Percentiles rank a stretch among this genome's conserved stretches.
Evolutionary conservation across 768 basidiomycete species (phyloP).

Genomic region (Trametopsis cervina): DNA sequence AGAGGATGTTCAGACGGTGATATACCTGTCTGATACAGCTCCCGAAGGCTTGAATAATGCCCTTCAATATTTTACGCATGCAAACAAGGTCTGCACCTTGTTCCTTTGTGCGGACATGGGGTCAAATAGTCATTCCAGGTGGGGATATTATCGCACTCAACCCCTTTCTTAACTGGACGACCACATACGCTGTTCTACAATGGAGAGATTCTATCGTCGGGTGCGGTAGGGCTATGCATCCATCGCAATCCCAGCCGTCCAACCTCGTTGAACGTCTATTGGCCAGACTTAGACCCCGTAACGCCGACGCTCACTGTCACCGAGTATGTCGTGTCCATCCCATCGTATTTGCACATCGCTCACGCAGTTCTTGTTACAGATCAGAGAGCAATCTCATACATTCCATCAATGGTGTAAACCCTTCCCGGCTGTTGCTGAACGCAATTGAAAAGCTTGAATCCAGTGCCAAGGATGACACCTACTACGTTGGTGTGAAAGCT

Average conservation of each 20-base stretch:
- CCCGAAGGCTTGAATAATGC: slow-evolving; percentile 49
- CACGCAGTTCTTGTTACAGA: slow-evolving; percentile 18
- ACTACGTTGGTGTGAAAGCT: slow-evolving; percentile 42
- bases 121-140: slow-evolving; percentile 31
- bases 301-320: slow-evolving; percentile 41
- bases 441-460: slow-evolving; percentile 30
- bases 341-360: neutral
- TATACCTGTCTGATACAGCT: slow-evolving; percentile 52
- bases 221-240: slow-evolving; percentile 56
- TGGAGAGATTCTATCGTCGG: slow-evolving; percentile 45
- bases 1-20: slow-evolving; percentile 26
- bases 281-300: slow-evolving; percentile 40
- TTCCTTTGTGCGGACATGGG: neutral
- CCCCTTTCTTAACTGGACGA: slow-evolving; percentile 73
- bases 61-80: slow-evolving; percentile 34
- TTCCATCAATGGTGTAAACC: slow-evolving; percentile 47
- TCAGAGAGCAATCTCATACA: slow-evolving; percentile 71
- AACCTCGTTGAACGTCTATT: slow-evolving; percentile 20
- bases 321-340: slow-evolving; percentile 28
- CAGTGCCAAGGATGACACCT: slow-evolving; percentile 43
- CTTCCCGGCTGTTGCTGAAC: slow-evolving; percentile 50
- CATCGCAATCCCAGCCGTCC: slow-evolving; percentile 5
- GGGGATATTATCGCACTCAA: slow-evolving; percentile 65
- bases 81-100: slow-evolving; percentile 39
- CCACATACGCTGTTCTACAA: slow-evolving; percentile 65